A percentile compares a stretch with the other conserved stretches of the same genome.
phyloP scores from a whole-genome alignment of 2,329 filamentous ascomycete genomes.

The Aspergillus floridensis region DNA sequence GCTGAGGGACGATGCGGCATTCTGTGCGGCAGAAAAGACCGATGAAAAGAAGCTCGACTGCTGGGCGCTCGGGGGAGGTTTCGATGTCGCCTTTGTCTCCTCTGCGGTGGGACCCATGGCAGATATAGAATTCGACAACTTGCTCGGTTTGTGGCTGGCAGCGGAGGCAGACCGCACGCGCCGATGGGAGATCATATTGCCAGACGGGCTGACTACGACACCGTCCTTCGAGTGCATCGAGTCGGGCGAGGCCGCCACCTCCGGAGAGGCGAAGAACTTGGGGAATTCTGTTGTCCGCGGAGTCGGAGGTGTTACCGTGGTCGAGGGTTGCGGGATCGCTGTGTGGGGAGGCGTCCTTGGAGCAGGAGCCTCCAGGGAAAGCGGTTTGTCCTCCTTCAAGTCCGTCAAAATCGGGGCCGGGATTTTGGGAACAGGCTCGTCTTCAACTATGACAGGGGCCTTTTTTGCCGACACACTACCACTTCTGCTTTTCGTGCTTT shows the following conservation, averaged over 20 bases:
- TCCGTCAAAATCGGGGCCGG: constrained; percentile 34
- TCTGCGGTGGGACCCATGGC: constrained; percentile 74
- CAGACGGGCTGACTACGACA: constrained; percentile 62
- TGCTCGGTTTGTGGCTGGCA: constrained; percentile 66
- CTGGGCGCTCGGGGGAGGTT: constrained; percentile 55
- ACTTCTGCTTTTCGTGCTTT: constrained; percentile 40
- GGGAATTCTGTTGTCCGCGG: constrained; percentile 44
- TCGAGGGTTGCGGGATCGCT: constrained; percentile 39
- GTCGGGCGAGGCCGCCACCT: constrained; percentile 42
- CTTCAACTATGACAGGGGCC: constrained; percentile 24
- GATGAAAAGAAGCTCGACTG: constrained; percentile 81
- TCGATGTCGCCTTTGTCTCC: constrained; percentile 51
- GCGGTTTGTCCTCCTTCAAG: constrained; percentile 25
- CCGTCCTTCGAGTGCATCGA: constrained; percentile 30
- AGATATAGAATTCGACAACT: constrained; percentile 73
- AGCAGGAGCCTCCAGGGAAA: constrained; percentile 23
- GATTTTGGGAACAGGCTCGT: constrained; percentile 31
- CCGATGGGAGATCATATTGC: constrained; percentile 72
- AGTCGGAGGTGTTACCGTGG: constrained; percentile 63
- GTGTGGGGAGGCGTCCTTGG: constrained; percentile 35
- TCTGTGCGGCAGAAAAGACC: constrained; percentile 89
- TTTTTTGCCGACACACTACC: constrained; percentile 36
- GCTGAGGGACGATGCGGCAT: constrained; percentile 77
- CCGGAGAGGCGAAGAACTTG: constrained; percentile 27
- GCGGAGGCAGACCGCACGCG: constrained; percentile 57